phyloP scores from a whole-genome alignment of 2,329 filamentous ascomycete genomes.

The Epichloe sibirici region DNA sequence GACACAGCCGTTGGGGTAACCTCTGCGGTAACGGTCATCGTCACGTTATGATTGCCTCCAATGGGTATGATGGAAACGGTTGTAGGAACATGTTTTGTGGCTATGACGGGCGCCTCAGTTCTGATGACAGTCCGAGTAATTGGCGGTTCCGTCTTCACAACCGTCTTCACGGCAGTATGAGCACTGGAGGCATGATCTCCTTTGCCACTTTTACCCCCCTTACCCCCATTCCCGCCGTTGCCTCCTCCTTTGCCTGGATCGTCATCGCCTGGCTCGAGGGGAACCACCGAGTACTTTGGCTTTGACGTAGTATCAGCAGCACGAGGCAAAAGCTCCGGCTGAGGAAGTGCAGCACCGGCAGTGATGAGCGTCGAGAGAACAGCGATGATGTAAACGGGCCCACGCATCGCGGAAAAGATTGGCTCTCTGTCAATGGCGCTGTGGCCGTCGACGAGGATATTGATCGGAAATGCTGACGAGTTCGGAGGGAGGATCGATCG shows the following conservation, averaged over 20 bases:
- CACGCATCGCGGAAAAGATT: constrained; percentile 18
- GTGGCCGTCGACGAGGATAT: neutral
- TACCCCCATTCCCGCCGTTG: constrained; percentile 1
- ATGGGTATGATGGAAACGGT: constrained; percentile 20
- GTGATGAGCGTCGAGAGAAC: constrained; percentile 18
- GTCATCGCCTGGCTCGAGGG: constrained; percentile 22
- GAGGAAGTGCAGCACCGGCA: constrained; percentile 17
- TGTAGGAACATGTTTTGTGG: constrained; percentile 4
- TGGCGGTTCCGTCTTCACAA: constrained; percentile 16
- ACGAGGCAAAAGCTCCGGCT: constrained; percentile 13
- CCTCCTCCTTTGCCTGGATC: constrained; percentile 9
- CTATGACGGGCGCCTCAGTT: constrained; percentile 9
- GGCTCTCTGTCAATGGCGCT: neutral
- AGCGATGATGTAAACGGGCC: constrained; percentile 16
- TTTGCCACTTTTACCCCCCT: constrained; percentile 7
- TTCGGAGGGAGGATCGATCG: neutral
- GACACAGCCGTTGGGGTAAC: constrained; percentile 1
- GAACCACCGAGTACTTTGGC: constrained; percentile 27
- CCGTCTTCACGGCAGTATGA: constrained; percentile 16
- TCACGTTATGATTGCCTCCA: constrained; percentile 3
- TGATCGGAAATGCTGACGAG: neutral
- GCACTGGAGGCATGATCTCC: constrained; percentile 6
- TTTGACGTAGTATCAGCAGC: constrained; percentile 10
- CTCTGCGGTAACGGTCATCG: constrained; percentile 1
- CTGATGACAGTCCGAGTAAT: constrained; percentile 16